These are phyloP conservation scores for Populus euphratica DNA, from an alignment of 345 rosid species.

Conservation along the genomic window DNA sequence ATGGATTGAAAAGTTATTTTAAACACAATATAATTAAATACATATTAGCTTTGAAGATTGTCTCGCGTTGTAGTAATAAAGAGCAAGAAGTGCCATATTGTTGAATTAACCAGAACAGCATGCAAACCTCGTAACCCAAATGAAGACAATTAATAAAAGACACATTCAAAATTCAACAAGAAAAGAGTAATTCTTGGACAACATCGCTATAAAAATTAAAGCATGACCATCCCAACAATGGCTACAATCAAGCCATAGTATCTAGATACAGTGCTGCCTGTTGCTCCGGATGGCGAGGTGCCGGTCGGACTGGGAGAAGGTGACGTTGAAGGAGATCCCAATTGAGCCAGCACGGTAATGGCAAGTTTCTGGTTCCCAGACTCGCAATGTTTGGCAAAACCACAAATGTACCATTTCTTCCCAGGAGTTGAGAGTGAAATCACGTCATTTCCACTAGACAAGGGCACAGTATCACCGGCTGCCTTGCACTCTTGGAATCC, in stretches of 20 bases:
- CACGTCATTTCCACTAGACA: constrained; percentile 23
- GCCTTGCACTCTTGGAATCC: constrained; percentile 23
- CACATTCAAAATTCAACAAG: too few relatives aligned
- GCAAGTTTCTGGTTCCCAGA: constrained; percentile 25
- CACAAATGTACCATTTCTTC: constrained; percentile 39
- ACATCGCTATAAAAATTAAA: not conserved
- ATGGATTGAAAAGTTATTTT: too few relatives aligned
- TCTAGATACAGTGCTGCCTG: not conserved
- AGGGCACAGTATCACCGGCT: not conserved
- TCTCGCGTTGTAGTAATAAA: too few relatives aligned
- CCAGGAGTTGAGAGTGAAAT: constrained; percentile 22
- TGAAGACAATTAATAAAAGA: too few relatives aligned
- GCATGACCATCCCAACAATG: constrained; percentile 10
- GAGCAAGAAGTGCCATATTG: too few relatives aligned
- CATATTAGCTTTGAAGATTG: too few relatives aligned
- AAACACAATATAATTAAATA: too few relatives aligned
- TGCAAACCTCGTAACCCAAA: too few relatives aligned
- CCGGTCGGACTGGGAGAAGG: constrained; percentile 1
- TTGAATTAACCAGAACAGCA: too few relatives aligned
- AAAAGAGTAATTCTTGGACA: not conserved
- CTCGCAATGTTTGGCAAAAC: constrained; percentile 23
- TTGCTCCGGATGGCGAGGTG: constrained; percentile 5
- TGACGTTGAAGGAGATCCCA: constrained; percentile 5
- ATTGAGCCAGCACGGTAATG: constrained; percentile 23
- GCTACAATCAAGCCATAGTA: constrained; percentile 14